These are phyloP conservation scores for Phytophthora podocarpi DNA, from an alignment of 352 stramenopile species.

Conservation along the genomic window DNA sequence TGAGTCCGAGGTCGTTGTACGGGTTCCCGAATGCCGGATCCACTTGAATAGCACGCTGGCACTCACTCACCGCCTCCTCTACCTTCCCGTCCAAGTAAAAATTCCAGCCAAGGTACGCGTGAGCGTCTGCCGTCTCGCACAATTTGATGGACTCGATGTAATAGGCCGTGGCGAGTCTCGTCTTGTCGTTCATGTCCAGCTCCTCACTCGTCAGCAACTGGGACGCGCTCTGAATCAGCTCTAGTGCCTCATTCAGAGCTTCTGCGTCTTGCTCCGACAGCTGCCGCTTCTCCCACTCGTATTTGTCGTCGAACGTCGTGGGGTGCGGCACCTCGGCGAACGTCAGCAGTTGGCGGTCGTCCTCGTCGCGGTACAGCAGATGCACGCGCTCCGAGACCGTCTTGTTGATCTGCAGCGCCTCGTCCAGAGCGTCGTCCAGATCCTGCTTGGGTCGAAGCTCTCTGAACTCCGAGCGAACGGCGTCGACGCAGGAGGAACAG, in stretches of 20 bases:
- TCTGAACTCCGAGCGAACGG: slow-evolving; percentile 62
- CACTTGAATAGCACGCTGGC: slow-evolving; percentile 64
- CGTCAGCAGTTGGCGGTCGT: slow-evolving; percentile 45
- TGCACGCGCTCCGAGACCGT: slow-evolving; percentile 68
- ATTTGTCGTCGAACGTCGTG: slow-evolving; percentile 59
- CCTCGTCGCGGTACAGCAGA: slow-evolving; percentile 56
- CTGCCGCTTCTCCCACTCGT: slow-evolving; percentile 47
- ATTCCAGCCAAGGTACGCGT: slow-evolving; percentile 72
- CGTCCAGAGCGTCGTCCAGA: slow-evolving; percentile 55
- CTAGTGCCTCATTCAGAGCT: slow-evolving; percentile 50
- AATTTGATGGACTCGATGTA: slow-evolving; percentile 70
- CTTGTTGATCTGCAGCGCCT: slow-evolving; percentile 71
- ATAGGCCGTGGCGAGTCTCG: slow-evolving; percentile 66
- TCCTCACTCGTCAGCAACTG: slow-evolving; percentile 53
- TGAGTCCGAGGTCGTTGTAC: slow-evolving; percentile 77
- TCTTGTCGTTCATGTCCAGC: slow-evolving; percentile 48
- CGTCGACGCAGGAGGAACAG: slow-evolving; percentile 55
- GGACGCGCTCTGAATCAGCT: slow-evolving; percentile 58
- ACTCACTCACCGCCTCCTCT: slow-evolving; percentile 56
- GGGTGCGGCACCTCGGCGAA: slow-evolving; percentile 34
- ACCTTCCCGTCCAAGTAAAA: slow-evolving; percentile 69
- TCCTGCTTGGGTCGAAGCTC: neutral
- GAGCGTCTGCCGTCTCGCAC: slow-evolving; percentile 71
- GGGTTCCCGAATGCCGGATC: slow-evolving; percentile 71
- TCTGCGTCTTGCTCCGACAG: slow-evolving; percentile 22